Conservation (phyloP, 202 grass and related monocot species). For the Brachypodium distachyon region DNA sequence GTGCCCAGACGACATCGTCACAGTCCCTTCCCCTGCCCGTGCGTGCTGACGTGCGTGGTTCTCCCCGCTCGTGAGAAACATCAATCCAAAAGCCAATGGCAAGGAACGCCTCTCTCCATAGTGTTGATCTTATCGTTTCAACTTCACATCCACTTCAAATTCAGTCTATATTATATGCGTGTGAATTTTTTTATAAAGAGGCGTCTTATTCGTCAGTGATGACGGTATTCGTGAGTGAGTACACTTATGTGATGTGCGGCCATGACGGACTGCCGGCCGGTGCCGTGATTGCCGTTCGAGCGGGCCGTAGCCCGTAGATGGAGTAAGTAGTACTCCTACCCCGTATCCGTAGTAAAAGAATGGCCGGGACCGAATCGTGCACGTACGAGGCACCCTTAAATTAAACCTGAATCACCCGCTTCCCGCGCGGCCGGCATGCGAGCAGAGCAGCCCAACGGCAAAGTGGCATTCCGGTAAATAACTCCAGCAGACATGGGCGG, state of each 20-base stretch:
- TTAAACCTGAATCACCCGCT: background rate
- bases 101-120: background rate
- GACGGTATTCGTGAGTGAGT: too few relatives aligned
- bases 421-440: background rate
- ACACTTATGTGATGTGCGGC: too few relatives aligned
- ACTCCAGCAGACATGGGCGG: background rate
- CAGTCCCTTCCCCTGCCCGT: background rate
- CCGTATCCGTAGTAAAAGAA: background rate
- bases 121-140: background rate
- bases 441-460: background rate
- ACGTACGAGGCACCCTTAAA: background rate
- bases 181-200: background rate
- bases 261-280: too few relatives aligned
- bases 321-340: too few relatives aligned
- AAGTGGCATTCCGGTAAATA: conserved; percentile 12
- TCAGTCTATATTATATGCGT: background rate
- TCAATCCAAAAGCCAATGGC: background rate
- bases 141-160: background rate
- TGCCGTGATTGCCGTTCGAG: background rate
- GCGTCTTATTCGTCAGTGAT: background rate
- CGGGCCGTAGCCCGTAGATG: background rate
- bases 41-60: background rate
- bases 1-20: background rate
- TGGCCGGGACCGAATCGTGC: background rate
- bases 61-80: conserved; percentile 12